Percentiles rank a stretch among this genome's conserved stretches.
phyloP scores from a whole-genome alignment of 1,284 basidiomycete species.

The Ceratobasidium sp. region DNA sequence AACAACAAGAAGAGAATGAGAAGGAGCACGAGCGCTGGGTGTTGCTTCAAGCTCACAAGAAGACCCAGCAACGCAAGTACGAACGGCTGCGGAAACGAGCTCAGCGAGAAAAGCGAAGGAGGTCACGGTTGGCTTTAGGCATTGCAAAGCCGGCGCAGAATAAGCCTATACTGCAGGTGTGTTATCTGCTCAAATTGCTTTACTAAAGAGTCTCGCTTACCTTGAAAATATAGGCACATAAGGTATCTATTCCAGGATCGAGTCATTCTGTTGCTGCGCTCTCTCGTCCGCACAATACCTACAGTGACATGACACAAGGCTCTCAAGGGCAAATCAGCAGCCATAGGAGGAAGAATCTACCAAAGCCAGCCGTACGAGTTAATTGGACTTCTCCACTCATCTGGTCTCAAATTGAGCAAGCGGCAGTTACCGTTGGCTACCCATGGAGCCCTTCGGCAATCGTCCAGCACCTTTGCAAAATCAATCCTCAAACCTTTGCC shows the following conservation, averaged over 20 bases:
- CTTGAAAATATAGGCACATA: not conserved
- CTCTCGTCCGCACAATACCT: not conserved
- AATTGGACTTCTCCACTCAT: constrained; percentile 28
- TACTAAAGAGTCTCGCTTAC: not conserved
- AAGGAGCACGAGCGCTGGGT: not conserved
- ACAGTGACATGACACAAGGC: too few relatives aligned
- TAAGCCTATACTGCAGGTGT: not conserved
- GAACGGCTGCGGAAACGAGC: not conserved
- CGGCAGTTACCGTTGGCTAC: not conserved
- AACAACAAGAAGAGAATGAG: constrained; percentile 4
- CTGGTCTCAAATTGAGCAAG: constrained; percentile 19
- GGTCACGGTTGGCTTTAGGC: too few relatives aligned
- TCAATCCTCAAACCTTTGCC: constrained; percentile 13
- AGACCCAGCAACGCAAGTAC: not conserved
- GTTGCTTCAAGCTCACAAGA: not conserved
- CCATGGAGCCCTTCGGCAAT: constrained; percentile 5
- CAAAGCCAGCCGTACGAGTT: not conserved
- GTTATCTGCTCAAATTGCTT: not conserved
- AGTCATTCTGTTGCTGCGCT: not conserved
- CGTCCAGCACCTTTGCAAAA: not conserved
- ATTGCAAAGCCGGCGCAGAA: too few relatives aligned
- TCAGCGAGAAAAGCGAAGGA: too few relatives aligned
- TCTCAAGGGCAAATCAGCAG: too few relatives aligned
- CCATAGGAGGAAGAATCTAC: not conserved
- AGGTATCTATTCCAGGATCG: not conserved